Percentiles rank a stretch among this genome's conserved stretches.
Evolutionary conservation across 1,284 basidiomycete genomes (phyloP).

Genomic region (Boletus holoroseus): DNA sequence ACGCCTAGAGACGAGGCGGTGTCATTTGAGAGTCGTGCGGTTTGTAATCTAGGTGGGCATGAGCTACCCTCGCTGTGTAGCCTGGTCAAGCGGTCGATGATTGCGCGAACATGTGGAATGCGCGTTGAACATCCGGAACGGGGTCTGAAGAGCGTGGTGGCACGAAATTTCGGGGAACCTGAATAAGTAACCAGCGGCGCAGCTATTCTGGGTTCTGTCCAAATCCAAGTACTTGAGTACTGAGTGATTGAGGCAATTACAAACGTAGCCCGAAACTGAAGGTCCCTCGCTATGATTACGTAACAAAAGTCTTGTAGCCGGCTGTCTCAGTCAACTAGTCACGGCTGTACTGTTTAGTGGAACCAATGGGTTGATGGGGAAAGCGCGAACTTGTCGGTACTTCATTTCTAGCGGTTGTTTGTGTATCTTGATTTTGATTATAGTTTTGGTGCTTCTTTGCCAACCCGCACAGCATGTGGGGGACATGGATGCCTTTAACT

Average conservation of each 20-base stretch:
- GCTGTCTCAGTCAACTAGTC: neutral
- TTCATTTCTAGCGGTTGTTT: neutral
- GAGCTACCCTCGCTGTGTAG: constrained; percentile 28
- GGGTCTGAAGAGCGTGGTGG: constrained; percentile 27
- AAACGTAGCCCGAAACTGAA: neutral
- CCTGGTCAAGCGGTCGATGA: constrained; percentile 25
- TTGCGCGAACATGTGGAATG: constrained; percentile 33
- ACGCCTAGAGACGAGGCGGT: constrained; percentile 17
- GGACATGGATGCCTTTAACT: neutral
- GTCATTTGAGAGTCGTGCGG: constrained; percentile 18
- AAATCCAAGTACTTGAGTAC: neutral
- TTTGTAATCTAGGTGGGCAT: constrained; percentile 24
- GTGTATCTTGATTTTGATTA: neutral
- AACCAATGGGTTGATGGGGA: neutral
- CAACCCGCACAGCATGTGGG: constrained; percentile 2
- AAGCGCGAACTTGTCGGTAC: neutral
- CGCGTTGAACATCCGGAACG: constrained; percentile 29
- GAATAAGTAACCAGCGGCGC: constrained; percentile 13
- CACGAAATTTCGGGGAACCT: constrained; percentile 17
- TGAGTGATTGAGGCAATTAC: constrained; percentile 1
- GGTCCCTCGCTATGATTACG: constrained; percentile 6
- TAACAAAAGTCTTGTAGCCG: constrained; percentile 1
- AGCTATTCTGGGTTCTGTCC: constrained; percentile 9
- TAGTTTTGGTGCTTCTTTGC: neutral
- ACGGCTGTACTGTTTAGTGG: neutral